phyloP scores from a whole-genome alignment of 306 rosid genomes.

The Vigna radiata region DNA sequence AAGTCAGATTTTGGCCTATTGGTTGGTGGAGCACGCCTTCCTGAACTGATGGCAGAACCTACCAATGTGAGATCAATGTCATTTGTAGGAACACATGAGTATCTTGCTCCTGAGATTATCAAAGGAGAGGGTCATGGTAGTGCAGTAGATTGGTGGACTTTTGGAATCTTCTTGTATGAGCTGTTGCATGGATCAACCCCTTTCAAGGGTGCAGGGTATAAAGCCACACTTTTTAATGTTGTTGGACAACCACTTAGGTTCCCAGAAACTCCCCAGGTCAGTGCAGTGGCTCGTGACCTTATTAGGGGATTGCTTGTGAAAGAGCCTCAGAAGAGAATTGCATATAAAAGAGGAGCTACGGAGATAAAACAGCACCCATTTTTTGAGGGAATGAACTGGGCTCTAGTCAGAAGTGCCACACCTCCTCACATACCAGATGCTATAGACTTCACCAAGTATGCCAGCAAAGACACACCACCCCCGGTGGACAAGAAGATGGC shows the following conservation, averaged over 20 bases:
- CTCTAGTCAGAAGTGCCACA: slow-evolving; percentile 78
- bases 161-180: slow-evolving; percentile 91
- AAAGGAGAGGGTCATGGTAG: slow-evolving; percentile 96
- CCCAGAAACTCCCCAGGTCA: slow-evolving; percentile 72
- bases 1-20: slow-evolving; percentile 81
- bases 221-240: slow-evolving; percentile 83
- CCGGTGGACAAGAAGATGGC: slow-evolving; percentile 50
- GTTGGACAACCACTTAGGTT: slow-evolving; percentile 88
- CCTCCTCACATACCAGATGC: slow-evolving; percentile 87
- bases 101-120: slow-evolving; percentile 91
- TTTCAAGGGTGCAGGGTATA: slow-evolving; percentile 81
- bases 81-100: slow-evolving; percentile 92
- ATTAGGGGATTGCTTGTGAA: slow-evolving; percentile 80
- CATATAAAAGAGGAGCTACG: slow-evolving; percentile 87
- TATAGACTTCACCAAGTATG: slow-evolving; percentile 70
- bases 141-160: slow-evolving; percentile 98
- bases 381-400: slow-evolving; percentile 95
- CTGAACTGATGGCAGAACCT: slow-evolving; percentile 92
- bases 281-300: slow-evolving; percentile 70
- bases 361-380: slow-evolving; percentile 90
- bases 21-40: slow-evolving; percentile 67
- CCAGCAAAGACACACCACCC: slow-evolving; percentile 52
- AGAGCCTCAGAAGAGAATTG: slow-evolving; percentile 85
- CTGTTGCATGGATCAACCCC: slow-evolving; percentile 85
- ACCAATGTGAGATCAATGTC: slow-evolving; percentile 94